Evolutionary conservation across 2,329 filamentous ascomycete genomes (phyloP), one percentile per base, ranked within the genome.

Genomic region (Huntiella savannae): DNA sequence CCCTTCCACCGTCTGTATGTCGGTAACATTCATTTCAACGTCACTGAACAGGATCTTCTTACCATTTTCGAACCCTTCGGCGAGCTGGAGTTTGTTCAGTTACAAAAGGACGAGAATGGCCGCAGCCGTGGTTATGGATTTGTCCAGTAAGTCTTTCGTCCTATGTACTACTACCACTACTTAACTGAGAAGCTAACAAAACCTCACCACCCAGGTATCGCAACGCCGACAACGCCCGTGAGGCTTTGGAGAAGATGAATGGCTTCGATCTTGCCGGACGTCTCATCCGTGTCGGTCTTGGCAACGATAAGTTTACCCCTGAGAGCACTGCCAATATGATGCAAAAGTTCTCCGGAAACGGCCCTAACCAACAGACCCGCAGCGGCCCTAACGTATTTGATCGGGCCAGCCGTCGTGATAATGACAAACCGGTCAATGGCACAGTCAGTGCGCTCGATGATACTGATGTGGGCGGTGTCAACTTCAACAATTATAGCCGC

Each of bases 231-330:
- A 79, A 95, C 63, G 91, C 91, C 59, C 84, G 88, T 59, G 84
- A 94, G 62, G 92, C 91, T 51, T 70, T 98, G 53, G 86, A 95
- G 63, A 94, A 95, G 66, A 95, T 98, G 88, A 98, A 98, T 65
- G 87, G 88, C 53, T 98, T 96, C 67, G 91, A 96, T 65, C 78
- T 98, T 55, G 91, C 91, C 57, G 87, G 87, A 64, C 87, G 91
- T 61, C 86, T 87, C 53, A 96, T 98, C 62, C 86, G 91, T 60
- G 92, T 98, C 63, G 91, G 91, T 64, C 84, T 98, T 68, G 91
- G 91, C 65, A 98, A 95, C 69, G 91, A 98, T 82, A 96, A 96
- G 76, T 96, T 96, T 67, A 96, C 87, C 65, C 82, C 87, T 59
- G 91, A 96, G 68, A 91, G 86, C 64, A 94, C 85, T 64, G 82